A percentile compares a stretch with the other conserved stretches of the same genome.
Conservation (phyloP, 805 yeast species). For the Teunomyces aglyptinius region DNA sequence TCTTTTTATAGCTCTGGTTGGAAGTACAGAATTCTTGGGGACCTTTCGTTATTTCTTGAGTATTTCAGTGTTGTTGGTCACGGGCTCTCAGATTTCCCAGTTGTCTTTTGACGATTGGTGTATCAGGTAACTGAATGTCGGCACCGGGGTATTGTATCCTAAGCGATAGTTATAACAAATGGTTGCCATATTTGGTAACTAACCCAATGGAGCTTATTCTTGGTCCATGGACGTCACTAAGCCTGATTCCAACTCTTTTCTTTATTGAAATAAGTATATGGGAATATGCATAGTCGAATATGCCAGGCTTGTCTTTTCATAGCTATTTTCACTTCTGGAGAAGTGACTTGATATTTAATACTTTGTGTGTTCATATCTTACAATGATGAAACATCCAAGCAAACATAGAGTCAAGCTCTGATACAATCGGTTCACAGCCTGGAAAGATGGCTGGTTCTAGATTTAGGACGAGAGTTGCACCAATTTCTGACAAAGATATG, state of each 20-base stretch:
- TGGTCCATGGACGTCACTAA: slow-evolving; percentile 56
- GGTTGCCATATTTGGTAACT: slow-evolving; percentile 26
- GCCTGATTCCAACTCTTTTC: slow-evolving; percentile 2
- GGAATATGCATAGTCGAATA: slow-evolving; percentile 59
- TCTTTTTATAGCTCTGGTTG: slow-evolving; percentile 19
- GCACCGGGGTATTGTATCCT: slow-evolving; percentile 58
- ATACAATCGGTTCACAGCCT: slow-evolving; percentile 38
- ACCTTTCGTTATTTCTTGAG: neutral
- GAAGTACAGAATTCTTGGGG: neutral
- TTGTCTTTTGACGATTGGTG: slow-evolving; percentile 21
- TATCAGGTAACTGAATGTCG: slow-evolving; percentile 39
- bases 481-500: slow-evolving; percentile 8
- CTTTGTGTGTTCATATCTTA: slow-evolving; percentile 11
- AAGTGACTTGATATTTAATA: slow-evolving; percentile 22
- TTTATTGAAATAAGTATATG: neutral
- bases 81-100: slow-evolving; percentile 11
- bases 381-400: slow-evolving; percentile 73
- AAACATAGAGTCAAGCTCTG: slow-evolving; percentile 93
- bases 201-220: slow-evolving; percentile 91
- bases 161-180: slow-evolving; percentile 79
- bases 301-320: slow-evolving; percentile 46
- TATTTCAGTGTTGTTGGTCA: neutral
- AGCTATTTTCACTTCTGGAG: slow-evolving; percentile 16
- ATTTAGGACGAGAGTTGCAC: slow-evolving; percentile 72
- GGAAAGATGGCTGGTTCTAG: slow-evolving; percentile 44